Base-by-base conservation (phyloP, 1,284 basidiomycete genomes). In the Amylostereum areolatum region DNA sequence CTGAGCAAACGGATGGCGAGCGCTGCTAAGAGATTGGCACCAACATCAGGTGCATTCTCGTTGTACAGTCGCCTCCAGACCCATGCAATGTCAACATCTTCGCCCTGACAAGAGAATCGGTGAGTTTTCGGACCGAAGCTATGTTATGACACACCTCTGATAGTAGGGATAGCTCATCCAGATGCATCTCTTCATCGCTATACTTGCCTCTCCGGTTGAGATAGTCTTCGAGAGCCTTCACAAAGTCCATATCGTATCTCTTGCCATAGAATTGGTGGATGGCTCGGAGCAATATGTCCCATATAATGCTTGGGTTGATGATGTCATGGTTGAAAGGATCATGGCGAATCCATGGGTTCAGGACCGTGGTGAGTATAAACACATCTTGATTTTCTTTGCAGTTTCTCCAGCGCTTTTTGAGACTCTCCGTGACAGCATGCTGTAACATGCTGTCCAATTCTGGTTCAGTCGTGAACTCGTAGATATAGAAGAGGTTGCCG, bases 1-100 rank as follows among this genome's bases (percentile, higher is more conserved):
- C 52, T 56, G 6, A 61, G 50, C 6, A 62, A 30, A 1, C 48
- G 50, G 35, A 57, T 54, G 1, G 59, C 60, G 5, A 63, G 49
- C 11, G 45, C 49, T 7, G 54, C 48, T 8, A 62, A 49, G 3
- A 48, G 49, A 28, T 61, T 51, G 5, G 48, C 43, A 4, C 56
- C 53, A 35, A 6, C 29, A 31, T 12, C 28, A 41, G 39, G 39
- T 41, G 10, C 10, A 27, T n/a, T 2, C 33, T 41, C 45, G 11
- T 12, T 52, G 40, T 57, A 57, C 24, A 53, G 33, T 18, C 29
- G 28, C 9, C 41, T 25, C 56, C 56, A 56, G 7, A 57, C 45
- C 4, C 31, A 9, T n/a, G 54, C 53, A 8, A 54, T 11, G 27
- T 53, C 43, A 29, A 50, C 45, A 24, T 49, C 52, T 45, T 51